Conservation (phyloP, 805 yeast genomes). For the Myxozyma neglecta region DNA sequence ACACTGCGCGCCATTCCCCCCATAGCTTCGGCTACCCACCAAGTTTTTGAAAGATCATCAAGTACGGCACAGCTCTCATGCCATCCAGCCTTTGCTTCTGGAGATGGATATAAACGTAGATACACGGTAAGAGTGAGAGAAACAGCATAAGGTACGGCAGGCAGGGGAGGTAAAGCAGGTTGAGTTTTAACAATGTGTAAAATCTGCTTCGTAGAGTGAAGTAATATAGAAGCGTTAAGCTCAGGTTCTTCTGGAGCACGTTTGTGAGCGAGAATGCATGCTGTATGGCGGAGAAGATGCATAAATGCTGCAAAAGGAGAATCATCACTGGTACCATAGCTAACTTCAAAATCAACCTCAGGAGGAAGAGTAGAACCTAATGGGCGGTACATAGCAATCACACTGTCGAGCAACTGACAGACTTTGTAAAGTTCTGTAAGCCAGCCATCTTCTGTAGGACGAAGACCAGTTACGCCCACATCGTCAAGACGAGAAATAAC, state of each 20-base stretch:
- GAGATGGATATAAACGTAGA: constrained; percentile 38
- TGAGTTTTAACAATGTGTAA: constrained; percentile 35
- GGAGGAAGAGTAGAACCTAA: constrained; percentile 32
- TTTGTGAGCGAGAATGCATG: constrained; percentile 41
- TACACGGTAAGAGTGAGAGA: constrained; percentile 43
- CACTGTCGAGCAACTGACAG: constrained; percentile 42
- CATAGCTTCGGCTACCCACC: constrained; percentile 45
- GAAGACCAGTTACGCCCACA: constrained; percentile 41
- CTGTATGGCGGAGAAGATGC: constrained; percentile 38
- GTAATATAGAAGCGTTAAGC: constrained; percentile 25
- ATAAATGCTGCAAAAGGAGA: constrained; percentile 36
- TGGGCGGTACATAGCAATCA: constrained; percentile 45
- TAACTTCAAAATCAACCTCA: constrained; percentile 33
- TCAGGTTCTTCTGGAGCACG: constrained; percentile 34
- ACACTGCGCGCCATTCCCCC: constrained; percentile 40
- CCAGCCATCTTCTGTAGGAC: constrained; percentile 35
- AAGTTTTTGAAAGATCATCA: constrained; percentile 36
- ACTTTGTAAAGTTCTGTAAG: constrained; percentile 41
- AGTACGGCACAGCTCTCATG: constrained; percentile 36
- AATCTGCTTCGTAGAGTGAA: constrained; percentile 37
- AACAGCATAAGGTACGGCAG: constrained; percentile 41
- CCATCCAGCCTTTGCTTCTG: constrained; percentile 38
- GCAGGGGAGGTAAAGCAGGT: constrained; percentile 38
- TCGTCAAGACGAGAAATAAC: constrained; percentile 45
- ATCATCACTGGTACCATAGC: constrained; percentile 34